A percentile compares a stretch with the other conserved stretches of the same genome.
phyloP scores from a whole-genome alignment of 176 grass and related monocot species.

The Ampelocalamus luodianensis region DNA sequence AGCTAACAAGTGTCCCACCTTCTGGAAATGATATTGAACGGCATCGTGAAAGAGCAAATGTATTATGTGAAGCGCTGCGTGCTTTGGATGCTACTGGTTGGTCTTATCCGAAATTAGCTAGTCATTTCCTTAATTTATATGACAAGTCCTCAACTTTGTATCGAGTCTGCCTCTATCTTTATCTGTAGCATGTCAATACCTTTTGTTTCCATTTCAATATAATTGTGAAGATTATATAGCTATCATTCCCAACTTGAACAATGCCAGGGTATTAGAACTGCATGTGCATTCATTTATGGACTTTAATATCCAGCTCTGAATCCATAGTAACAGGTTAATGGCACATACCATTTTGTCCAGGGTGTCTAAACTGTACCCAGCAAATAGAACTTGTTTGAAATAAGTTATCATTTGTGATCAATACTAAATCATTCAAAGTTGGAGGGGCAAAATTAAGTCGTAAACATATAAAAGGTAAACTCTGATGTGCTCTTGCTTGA shows the following conservation, averaged over 20 bases:
- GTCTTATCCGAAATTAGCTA: slow-evolving; percentile 25
- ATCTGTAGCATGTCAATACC: background rate
- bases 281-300: slow-evolving; percentile 32
- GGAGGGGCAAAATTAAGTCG: background rate
- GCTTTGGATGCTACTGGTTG: slow-evolving; percentile 95
- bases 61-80: slow-evolving; percentile 89
- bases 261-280: background rate
- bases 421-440: slow-evolving; percentile 9
- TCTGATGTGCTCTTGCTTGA: slow-evolving; percentile 14
- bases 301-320: background rate
- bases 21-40: slow-evolving; percentile 56
- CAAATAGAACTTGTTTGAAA: background rate
- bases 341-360: slow-evolving; percentile 21
- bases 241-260: slow-evolving; percentile 9
- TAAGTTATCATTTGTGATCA: background rate
- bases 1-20: slow-evolving; percentile 61
- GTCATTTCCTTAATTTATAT: slow-evolving; percentile 21
- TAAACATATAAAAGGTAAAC: background rate
- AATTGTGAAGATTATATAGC: slow-evolving; percentile 21
- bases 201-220: slow-evolving; percentile 22
- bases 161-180: slow-evolving; percentile 1
- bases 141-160: slow-evolving; percentile 16
- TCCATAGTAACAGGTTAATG: background rate
- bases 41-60: slow-evolving; percentile 76
- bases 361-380: background rate